Evolutionary conservation across 2,329 filamentous ascomycete genomes (phyloP).

Genomic region (Colletotrichum lentis): DNA sequence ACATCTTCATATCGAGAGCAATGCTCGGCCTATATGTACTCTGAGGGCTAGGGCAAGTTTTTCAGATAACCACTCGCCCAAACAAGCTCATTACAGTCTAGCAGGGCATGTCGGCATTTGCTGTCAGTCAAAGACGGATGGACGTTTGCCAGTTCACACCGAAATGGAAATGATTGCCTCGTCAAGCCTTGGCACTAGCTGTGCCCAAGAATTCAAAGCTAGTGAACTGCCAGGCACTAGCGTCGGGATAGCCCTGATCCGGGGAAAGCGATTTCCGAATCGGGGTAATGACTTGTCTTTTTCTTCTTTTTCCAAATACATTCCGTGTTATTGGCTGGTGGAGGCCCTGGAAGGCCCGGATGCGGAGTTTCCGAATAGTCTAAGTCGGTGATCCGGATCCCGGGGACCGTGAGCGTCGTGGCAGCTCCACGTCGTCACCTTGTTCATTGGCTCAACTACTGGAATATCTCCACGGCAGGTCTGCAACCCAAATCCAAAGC

Average conservation of each 20-base stretch:
- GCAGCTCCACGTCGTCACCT: neutral
- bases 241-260: constrained; percentile 25
- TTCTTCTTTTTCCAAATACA: constrained; percentile 1
- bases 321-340: constrained; percentile 11
- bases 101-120: neutral
- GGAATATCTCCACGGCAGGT: neutral
- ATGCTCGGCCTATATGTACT: neutral
- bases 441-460: constrained; percentile 17
- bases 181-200: constrained; percentile 22
- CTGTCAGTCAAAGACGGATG: neutral
- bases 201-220: neutral
- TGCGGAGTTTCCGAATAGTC: constrained; percentile 5
- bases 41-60: neutral
- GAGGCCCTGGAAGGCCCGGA: constrained; percentile 10
- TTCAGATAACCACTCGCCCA: too few species aligned
- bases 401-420: neutral
- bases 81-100: neutral
- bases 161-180: constrained; percentile 17
- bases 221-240: constrained; percentile 19
- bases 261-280: constrained; percentile 13
- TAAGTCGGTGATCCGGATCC: constrained; percentile 11
- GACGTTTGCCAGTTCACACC: neutral
- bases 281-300: neutral
- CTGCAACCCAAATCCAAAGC: neutral
- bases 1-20: neutral